Base-by-base conservation (phyloP, 2,329 filamentous ascomycete genomes). In the Aspergillus bombycis region DNA sequence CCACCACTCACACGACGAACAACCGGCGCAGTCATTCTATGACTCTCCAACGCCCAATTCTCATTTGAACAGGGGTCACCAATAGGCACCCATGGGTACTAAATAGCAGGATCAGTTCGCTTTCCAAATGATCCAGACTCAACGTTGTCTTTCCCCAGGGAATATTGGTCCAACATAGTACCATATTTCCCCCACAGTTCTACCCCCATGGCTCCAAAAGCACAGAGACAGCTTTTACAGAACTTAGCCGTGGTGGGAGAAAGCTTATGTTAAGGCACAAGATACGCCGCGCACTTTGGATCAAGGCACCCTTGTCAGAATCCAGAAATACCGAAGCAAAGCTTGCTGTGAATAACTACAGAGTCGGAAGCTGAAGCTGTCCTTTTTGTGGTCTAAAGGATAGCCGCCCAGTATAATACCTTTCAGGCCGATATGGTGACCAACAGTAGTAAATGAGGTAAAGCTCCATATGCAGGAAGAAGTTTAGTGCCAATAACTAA, bases 291-390 rank as follows among this genome's bases (percentile, higher is more conserved):
- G 55, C 45, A 43, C n/a, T 5, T 36, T 62, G 46, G 58, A 64
- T 38, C 56, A 58, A 46, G 50, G 11, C 4, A 50, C 65, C 34
- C 54, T 72, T 19, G 62, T 65, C 12, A 68, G 64, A 34, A 72
- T 72, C 48, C 64, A 66, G 61, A 73, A 73, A 63, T 72, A 68
- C 45, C 66, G 71, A 41, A 58, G 58, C 10, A 62, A 65, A 46
- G 69, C 69, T 23, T 63, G 67, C 32, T 67, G 72, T 59, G 41
- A 62, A 21, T 66, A 63, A 56, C 58, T 65, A 38, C 67, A 68
- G 69, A 71, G 52, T 50, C 52, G 14, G 71, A 73, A 63, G 69
- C 68, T 26, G 62, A 68, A 63, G 62, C 68, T 12, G 71, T 68
- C 6, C 59, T 68, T 12, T 65, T 65, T 16, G 53, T 68, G 14